Percentiles rank a stretch among this genome's conserved stretches.
Evolutionary conservation across 352 stramenopile species (phyloP).

Genomic region (Phytophthora pistaciae): DNA sequence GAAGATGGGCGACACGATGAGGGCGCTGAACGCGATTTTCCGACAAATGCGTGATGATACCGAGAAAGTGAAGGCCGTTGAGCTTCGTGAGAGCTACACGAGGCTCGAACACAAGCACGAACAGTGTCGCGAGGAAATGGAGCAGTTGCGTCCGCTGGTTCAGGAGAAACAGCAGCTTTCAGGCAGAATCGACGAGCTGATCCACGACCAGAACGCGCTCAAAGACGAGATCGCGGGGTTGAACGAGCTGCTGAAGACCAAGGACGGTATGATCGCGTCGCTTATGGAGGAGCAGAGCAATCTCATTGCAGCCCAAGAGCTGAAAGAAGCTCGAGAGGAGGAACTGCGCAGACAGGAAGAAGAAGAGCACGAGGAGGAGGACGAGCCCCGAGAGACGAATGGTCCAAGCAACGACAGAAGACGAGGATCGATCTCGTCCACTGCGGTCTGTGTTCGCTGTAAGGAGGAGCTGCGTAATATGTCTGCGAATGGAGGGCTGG

Average conservation of each 20-base stretch:
- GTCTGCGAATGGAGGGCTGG: slow-evolving; percentile 40
- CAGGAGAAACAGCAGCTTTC: slow-evolving; percentile 60
- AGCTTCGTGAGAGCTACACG: slow-evolving; percentile 83
- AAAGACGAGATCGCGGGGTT: slow-evolving; percentile 56
- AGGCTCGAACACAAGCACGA: slow-evolving; percentile 83
- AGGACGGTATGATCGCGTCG: slow-evolving; percentile 72
- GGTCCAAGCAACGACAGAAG: neutral
- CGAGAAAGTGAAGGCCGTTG: slow-evolving; percentile 89
- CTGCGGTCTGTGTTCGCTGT: slow-evolving; percentile 62
- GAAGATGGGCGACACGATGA: slow-evolving; percentile 94
- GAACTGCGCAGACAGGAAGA: slow-evolving; percentile 50
- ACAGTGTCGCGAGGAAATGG: slow-evolving; percentile 61
- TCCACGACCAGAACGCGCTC: slow-evolving; percentile 40
- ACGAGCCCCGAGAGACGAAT: slow-evolving; percentile 20
- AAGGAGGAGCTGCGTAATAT: slow-evolving; percentile 58
- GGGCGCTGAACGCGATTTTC: slow-evolving; percentile 94
- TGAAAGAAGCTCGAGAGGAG: slow-evolving; percentile 60
- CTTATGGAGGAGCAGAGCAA: slow-evolving; percentile 85
- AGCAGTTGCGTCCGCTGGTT: slow-evolving; percentile 64
- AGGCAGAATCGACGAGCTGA: slow-evolving; percentile 43
- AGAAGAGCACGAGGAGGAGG: slow-evolving; percentile 54
- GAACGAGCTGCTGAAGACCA: slow-evolving; percentile 49
- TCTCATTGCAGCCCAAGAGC: slow-evolving; percentile 70
- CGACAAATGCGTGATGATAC: slow-evolving; percentile 93
- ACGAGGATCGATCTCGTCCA: slow-evolving; percentile 6